phyloP scores from a whole-genome alignment of 495 filamentous ascomycete genomes.

The Darksidea phi region DNA sequence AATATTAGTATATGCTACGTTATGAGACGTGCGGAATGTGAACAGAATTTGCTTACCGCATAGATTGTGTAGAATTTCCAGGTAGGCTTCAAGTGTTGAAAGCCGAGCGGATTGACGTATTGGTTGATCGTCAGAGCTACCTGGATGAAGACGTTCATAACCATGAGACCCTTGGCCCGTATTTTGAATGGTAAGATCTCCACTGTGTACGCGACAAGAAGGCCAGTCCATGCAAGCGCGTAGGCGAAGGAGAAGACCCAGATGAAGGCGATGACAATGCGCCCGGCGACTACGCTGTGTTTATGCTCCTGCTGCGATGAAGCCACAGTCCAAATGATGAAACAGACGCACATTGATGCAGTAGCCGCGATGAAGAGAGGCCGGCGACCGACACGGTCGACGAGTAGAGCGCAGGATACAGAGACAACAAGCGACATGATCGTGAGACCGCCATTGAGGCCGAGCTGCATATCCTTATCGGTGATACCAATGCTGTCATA shows the following conservation, averaged over 20 bases:
- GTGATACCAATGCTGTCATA: constrained; percentile 40
- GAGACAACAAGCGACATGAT: constrained; percentile 33
- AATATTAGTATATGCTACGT: constrained; percentile 6
- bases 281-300: constrained; percentile 28
- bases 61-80: constrained; percentile 42
- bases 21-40: constrained; percentile 18
- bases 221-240: constrained; percentile 43
- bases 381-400: constrained; percentile 35
- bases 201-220: constrained; percentile 58
- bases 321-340: constrained; percentile 38
- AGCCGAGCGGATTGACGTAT: constrained; percentile 50
- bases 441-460: constrained; percentile 33
- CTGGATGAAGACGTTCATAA: constrained; percentile 62
- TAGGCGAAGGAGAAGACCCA: constrained; percentile 39
- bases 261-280: constrained; percentile 37
- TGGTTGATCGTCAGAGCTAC: constrained; percentile 51
- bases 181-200: constrained; percentile 69
- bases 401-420: constrained; percentile 30
- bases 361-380: constrained; percentile 33
- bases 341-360: constrained; percentile 25
- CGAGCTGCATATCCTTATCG: constrained; percentile 29
- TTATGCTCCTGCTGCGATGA: constrained; percentile 34
- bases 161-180: constrained; percentile 69
- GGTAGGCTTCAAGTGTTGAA: constrained; percentile 27
- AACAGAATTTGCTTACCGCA: constrained; percentile 30